Percentiles rank a stretch among this genome's conserved stretches.
Conservation (phyloP, 495 filamentous ascomycete species). For the Penicillium arizonense region DNA sequence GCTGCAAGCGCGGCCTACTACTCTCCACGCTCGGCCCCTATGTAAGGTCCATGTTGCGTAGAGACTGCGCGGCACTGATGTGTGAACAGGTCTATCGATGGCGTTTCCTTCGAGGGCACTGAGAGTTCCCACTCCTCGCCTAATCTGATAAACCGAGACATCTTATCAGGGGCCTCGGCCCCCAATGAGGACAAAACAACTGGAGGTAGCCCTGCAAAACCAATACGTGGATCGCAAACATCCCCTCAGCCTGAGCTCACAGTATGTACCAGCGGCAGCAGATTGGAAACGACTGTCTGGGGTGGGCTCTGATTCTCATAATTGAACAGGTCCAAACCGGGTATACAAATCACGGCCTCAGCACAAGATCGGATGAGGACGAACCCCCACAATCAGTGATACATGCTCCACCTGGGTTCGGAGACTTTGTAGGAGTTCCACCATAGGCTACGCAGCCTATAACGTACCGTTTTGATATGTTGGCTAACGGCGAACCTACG, state of each 20-base stretch:
- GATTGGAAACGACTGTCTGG: neutral
- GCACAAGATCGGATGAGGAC: constrained; percentile 63
- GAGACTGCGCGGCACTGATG: neutral
- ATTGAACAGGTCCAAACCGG: constrained; percentile 58
- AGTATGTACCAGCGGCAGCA: constrained; percentile 25
- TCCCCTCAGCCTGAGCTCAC: constrained; percentile 27
- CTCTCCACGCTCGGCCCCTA: constrained; percentile 15
- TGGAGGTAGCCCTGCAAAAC: constrained; percentile 2
- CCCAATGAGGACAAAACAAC: neutral
- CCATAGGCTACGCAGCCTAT: neutral
- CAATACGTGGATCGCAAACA: constrained; percentile 1
- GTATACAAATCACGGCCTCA: constrained; percentile 50
- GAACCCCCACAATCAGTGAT: constrained; percentile 77
- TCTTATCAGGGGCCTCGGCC: neutral
- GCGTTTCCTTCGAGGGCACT: neutral
- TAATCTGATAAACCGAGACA: neutral
- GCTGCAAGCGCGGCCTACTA: constrained; percentile 11
- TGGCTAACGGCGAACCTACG: neutral
- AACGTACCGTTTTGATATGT: neutral
- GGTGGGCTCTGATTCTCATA: neutral
- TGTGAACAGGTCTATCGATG: constrained; percentile 4
- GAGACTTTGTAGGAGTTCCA: constrained; percentile 62
- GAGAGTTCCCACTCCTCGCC: neutral
- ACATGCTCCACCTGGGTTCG: constrained; percentile 78
- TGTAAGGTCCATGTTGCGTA: constrained; percentile 9